Percentiles rank a stretch among this genome's conserved stretches.
phyloP scores from a whole-genome alignment of 257 asterid genomes.

The Verbascum thapsus region DNA sequence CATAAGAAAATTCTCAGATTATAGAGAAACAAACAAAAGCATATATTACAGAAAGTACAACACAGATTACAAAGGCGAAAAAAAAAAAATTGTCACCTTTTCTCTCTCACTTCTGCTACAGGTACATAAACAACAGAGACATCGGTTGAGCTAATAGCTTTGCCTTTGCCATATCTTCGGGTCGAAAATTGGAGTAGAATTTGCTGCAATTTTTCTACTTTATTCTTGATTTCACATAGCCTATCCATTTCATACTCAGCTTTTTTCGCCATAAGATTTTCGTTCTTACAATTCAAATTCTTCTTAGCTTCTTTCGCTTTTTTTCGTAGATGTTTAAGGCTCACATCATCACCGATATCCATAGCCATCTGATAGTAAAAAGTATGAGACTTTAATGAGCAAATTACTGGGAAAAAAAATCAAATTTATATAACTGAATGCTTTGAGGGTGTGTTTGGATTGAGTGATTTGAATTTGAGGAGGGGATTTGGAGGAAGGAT shows the following conservation, averaged over 20 bases:
- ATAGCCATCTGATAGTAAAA: conserved; percentile 41
- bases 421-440: too few species aligned
- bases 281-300: conserved; percentile 41
- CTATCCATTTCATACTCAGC: conserved; percentile 75
- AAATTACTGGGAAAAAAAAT: neutral
- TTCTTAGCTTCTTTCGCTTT: conserved; percentile 64
- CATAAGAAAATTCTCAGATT: conserved; percentile 27
- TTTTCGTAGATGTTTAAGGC: conserved; percentile 69
- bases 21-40: conserved; percentile 33
- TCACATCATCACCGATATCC: conserved; percentile 72
- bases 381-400: conserved; percentile 5
- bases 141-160: conserved; percentile 35
- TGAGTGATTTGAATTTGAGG: too few species aligned
- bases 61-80: neutral
- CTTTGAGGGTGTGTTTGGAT: too few species aligned
- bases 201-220: conserved; percentile 58
- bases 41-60: neutral
- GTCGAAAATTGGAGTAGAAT: conserved; percentile 48
- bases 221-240: conserved; percentile 73
- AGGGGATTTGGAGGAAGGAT: too few species aligned
- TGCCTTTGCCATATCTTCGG: conserved; percentile 36
- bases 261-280: conserved; percentile 36
- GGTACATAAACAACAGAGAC: conserved; percentile 62
- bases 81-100: conserved; percentile 40
- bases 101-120: conserved; percentile 77